Percentiles rank a stretch among this genome's conserved stretches.
Conservation (phyloP, 2,329 filamentous ascomycete species). For the Drechslerella coelobrocha region DNA sequence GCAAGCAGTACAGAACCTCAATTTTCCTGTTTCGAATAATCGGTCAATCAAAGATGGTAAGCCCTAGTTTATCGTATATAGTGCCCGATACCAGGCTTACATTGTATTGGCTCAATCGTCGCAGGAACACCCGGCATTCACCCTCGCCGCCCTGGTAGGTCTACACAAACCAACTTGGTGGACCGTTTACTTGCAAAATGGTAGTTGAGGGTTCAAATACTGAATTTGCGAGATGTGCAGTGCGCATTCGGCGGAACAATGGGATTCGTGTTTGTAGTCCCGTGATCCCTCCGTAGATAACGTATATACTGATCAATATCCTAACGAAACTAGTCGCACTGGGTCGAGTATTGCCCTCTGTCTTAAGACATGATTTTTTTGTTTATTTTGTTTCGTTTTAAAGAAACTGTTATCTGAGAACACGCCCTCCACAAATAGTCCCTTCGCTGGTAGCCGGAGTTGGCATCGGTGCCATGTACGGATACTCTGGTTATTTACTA, state of each 20-base stretch:
- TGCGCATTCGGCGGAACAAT: slow-evolving; percentile 86
- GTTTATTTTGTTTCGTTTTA: not conserved
- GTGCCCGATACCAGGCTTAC: not conserved
- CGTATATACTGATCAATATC: slow-evolving; percentile 3
- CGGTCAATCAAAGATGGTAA: slow-evolving; percentile 25
- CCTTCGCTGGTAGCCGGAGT: slow-evolving; percentile 86
- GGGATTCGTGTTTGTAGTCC: slow-evolving; percentile 67
- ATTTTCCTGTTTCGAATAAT: not conserved
- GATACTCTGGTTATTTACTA: slow-evolving; percentile 80
- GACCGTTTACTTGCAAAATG: not conserved
- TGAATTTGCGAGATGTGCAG: slow-evolving; percentile 6
- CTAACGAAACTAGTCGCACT: slow-evolving; percentile 66
- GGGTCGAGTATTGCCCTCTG: slow-evolving; percentile 67
- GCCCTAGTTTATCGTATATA: slow-evolving; percentile 8
- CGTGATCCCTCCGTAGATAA: not conserved
- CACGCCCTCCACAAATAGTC: slow-evolving; percentile 26
- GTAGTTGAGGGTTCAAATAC: not conserved
- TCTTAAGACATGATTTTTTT: slow-evolving; percentile 8
- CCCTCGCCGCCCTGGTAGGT: slow-evolving; percentile 41
- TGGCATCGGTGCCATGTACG: slow-evolving; percentile 79
- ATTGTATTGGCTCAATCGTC: not conserved
- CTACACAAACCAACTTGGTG: not conserved
- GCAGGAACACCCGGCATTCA: slow-evolving; percentile 50
- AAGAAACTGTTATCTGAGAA: slow-evolving; percentile 2
- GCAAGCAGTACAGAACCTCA: not conserved